Base-by-base conservation (phyloP, 345 rosid species). In the Linum lewisii region DNA sequence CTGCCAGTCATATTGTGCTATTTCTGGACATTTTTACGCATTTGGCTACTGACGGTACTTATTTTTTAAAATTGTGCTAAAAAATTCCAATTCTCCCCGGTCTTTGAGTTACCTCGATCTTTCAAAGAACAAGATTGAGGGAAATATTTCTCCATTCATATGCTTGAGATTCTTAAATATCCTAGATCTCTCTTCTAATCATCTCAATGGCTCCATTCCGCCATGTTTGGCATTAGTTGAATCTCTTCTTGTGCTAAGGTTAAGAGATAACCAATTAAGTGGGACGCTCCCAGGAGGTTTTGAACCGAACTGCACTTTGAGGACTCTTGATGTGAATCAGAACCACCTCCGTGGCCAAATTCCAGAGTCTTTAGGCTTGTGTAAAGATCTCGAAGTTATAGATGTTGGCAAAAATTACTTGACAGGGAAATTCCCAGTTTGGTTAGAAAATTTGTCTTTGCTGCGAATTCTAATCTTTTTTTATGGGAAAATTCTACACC, bases 401-500 rank as follows among this genome's bases (percentile, higher is more conserved):
- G 11, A 38, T 38, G 45, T 38, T 38, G 45, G 45, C 3, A 38
- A 38, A 8, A 38, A 38, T 14, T 2, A 38, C 45, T 38, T 38
- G 45, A 38, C 1, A 2, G 45, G 45, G 45, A 38, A 38, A 2
- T 38, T 29, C 22, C 56, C 3, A 21, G 56, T 8, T 18, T 58
- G 38, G 51, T 44, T 70, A 15, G 66, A 62, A 19, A 45, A 51
- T 19, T 45, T 64, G 22, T 25, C 52, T 0, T 0, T 29, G 7
- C 32, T 54, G 3, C 15, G 7, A 7, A 2, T 64, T 9, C 25
- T 23, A 32, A 60, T 5, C n/a, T 42, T 60, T 88, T 93, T 85
- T 86, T 70, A 51, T 80, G 89, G 73, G 59, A 64, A 74, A 58
- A 68, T 54, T 58, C 61, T 59, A 64, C 67, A 58, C 49, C 23